Conservation (phyloP, 805 yeast genomes). For the Monosporozyma aerobia region DNA sequence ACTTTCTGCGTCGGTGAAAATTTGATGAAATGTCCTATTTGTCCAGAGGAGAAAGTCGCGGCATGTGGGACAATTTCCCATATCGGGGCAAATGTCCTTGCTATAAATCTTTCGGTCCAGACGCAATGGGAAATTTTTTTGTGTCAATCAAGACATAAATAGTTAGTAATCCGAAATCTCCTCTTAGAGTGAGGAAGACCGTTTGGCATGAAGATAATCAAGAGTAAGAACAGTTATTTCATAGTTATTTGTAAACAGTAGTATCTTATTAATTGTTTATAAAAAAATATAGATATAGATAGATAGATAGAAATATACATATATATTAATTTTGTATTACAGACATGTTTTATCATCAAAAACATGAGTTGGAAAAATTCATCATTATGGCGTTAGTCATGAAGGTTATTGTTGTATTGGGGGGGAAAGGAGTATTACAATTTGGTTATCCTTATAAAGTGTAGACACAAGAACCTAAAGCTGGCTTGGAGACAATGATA, state of each 20-base stretch:
- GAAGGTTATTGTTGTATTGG: neutral
- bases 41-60: neutral
- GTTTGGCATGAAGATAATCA: neutral
- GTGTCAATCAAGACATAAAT: no score
- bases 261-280: neutral
- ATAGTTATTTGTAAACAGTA: neutral
- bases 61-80: neutral
- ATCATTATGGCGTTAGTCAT: neutral
- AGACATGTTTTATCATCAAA: constrained; percentile 1
- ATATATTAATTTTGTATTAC: neutral
- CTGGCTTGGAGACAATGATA: constrained; percentile 46
- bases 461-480: constrained; percentile 38
- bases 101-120: neutral
- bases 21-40: neutral
- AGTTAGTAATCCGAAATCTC: no score
- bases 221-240: neutral
- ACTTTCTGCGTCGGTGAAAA: constrained; percentile 9
- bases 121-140: neutral
- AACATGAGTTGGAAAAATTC: neutral
- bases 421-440: neutral
- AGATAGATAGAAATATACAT: neutral
- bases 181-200: no score
- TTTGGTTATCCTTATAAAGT: constrained; percentile 12
- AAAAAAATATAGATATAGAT: neutral
- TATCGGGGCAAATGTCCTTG: neutral